These are phyloP conservation scores for Crithidia fasciculata DNA, from an alignment of 208 protist genomes.

Conservation along the genomic window DNA sequence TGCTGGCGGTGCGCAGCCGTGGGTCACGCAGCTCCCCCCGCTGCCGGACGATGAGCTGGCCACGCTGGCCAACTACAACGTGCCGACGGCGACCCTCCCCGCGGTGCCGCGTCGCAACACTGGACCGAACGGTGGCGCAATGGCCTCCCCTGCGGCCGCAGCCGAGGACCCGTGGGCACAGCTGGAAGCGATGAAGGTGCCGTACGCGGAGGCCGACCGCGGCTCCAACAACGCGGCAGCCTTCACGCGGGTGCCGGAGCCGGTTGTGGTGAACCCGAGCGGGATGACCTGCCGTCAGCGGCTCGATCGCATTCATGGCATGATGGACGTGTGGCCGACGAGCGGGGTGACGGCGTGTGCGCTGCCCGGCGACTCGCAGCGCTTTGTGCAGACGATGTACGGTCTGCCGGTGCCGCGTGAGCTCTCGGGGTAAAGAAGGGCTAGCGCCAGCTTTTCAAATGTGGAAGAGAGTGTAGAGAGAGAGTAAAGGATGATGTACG, in stretches of 20 bases:
- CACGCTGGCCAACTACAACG: constrained; percentile 54
- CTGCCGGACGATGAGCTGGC: constrained; percentile 65
- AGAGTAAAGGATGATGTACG: background rate
- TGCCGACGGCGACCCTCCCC: constrained; percentile 41
- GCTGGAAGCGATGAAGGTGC: constrained; percentile 61
- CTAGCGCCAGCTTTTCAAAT: background rate
- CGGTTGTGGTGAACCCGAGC: constrained; percentile 59
- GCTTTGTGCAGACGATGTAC: constrained; percentile 53
- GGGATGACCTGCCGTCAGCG: constrained; percentile 57
- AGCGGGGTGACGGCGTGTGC: constrained; percentile 45
- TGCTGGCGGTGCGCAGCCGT: constrained; percentile 12
- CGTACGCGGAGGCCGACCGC: constrained; percentile 27
- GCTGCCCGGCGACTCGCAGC: constrained; percentile 43
- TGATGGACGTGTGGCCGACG: constrained; percentile 65
- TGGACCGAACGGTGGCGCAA: background rate
- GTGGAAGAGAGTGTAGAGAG: background rate
- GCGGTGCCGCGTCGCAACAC: background rate
- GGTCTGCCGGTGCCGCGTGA: constrained; percentile 68
- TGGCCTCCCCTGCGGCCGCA: constrained; percentile 1
- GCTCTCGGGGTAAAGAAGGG: constrained; percentile 18
- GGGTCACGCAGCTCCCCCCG: constrained; percentile 45
- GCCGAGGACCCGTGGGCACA: constrained; percentile 46
- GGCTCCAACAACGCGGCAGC: constrained; percentile 18
- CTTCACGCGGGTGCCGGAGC: constrained; percentile 36
- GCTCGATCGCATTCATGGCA: constrained; percentile 43